Percentiles rank a stretch among this genome's conserved stretches.
phyloP scores from a whole-genome alignment of 1,284 basidiomycete species.

The Naganishia sp. region DNA sequence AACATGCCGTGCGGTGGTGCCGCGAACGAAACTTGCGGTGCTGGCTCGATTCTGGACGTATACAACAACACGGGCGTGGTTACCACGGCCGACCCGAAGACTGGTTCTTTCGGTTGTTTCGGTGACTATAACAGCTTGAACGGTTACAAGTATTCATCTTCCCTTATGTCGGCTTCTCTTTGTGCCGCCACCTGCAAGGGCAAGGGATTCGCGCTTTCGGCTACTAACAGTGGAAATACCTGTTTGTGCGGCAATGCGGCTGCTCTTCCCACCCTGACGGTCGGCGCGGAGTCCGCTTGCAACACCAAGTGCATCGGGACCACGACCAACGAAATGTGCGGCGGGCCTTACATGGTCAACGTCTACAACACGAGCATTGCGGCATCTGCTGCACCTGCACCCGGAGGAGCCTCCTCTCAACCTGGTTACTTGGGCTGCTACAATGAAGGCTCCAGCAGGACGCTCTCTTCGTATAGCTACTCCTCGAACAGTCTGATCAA shows the following conservation, averaged over 20 bases:
- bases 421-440: slow-evolving; percentile 23
- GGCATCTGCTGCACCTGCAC: slow-evolving; percentile 8
- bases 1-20: slow-evolving; percentile 23
- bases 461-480: slow-evolving; percentile 13
- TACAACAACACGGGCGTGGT: slow-evolving; percentile 31
- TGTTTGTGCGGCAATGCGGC: slow-evolving; percentile 23
- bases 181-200: slow-evolving; percentile 19
- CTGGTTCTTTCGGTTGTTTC: slow-evolving; percentile 35
- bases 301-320: slow-evolving; percentile 39
- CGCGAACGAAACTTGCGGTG: slow-evolving; percentile 30
- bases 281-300: slow-evolving; percentile 32
- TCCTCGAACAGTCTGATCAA: slow-evolving; percentile 15
- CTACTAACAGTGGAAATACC: slow-evolving; percentile 12
- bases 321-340: slow-evolving; percentile 37
- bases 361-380: slow-evolving; percentile 18
- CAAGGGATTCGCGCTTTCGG: slow-evolving; percentile 26
- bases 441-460: slow-evolving; percentile 18
- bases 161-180: slow-evolving; percentile 15
- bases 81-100: slow-evolving; percentile 20
- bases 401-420: slow-evolving; percentile 1
- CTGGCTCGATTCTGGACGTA: slow-evolving; percentile 24
- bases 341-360: slow-evolving; percentile 20
- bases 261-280: background rate
- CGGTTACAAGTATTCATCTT: slow-evolving; percentile 34
- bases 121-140: slow-evolving; percentile 34